Percentiles rank a stretch among this genome's conserved stretches.
phyloP scores from a whole-genome alignment of 148 eudicot species.

The Salicornia ramosissima region DNA sequence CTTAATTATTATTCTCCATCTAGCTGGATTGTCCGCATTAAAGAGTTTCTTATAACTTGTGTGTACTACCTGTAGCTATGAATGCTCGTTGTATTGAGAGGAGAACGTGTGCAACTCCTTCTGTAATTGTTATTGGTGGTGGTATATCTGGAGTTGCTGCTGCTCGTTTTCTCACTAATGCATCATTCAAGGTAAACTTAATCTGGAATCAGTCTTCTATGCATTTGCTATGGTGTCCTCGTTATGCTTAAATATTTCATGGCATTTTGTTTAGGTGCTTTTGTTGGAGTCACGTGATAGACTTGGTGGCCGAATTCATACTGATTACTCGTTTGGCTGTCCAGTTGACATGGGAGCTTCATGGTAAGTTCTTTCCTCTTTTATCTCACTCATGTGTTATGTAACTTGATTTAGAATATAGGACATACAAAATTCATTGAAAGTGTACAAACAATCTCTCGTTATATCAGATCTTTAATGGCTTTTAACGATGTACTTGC shows the following conservation, averaged over 20 bases:
- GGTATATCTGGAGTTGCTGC: constrained; percentile 98
- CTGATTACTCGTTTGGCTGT: constrained; percentile 96
- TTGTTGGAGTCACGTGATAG: constrained; percentile 94
- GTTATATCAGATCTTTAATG: background rate
- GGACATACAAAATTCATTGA: background rate
- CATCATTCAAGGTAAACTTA: constrained; percentile 65
- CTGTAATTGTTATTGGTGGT: constrained; percentile 92
- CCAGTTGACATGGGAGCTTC: constrained; percentile 99
- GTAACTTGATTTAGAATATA: background rate
- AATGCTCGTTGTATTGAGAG: constrained; percentile 40
- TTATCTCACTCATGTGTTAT: background rate
- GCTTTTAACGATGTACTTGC: background rate
- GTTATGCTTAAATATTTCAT: constrained; percentile 16
- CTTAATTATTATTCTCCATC: too few relatives aligned
- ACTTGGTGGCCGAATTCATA: constrained; percentile 94
- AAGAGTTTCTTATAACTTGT: too few relatives aligned
- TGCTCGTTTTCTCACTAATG: constrained; percentile 63
- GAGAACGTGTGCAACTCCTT: constrained; percentile 42
- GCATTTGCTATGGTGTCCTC: background rate
- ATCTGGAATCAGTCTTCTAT: background rate
- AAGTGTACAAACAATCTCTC: background rate
- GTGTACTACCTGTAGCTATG: constrained; percentile 38
- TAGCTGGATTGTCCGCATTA: background rate
- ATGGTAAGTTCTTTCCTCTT: constrained; percentile 44
- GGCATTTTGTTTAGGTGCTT: constrained; percentile 55